Base-by-base conservation (phyloP, 805 yeast species). In the Ogataea saltuana region DNA sequence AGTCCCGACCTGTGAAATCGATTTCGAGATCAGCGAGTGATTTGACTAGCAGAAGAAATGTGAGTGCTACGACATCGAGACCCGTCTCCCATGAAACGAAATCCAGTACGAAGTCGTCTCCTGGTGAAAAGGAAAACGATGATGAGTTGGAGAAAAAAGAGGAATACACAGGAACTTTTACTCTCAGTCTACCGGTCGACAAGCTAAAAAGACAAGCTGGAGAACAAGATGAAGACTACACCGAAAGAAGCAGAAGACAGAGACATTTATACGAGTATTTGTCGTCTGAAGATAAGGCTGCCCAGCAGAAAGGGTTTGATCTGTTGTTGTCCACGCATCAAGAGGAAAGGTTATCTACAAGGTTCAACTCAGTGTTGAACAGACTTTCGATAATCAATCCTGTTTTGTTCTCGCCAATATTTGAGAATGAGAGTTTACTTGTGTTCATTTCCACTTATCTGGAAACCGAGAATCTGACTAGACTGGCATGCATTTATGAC, bases 401-500 rank as follows among this genome's bases (percentile, higher is more conserved):
- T 1, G 25, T 36, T 1, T n/a, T 60, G 4, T 56, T 63, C 30
- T 26, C 40, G 7, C 44, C 48, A 3, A 42, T 61, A 11, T 60
- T 61, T 35, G 46, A 48, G 2, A 38, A 49, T 30, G 46, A 39
- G 4, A 17, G 31, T 2, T 35, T 48, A 19, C 23, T 58, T 2
- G 33, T 38, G 3, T 43, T 34, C 19, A 33, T 60, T 11, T 27
- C 52, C 2, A 40, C 34, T 4, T 53, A 48, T 28, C 33, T 64
- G 18, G 51, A 61, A 12, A 41, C 58, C 8, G 64, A 62, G n/a
- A 61, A 64, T 40, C 42, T 58, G 9, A 25, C 64, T 4, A 47
- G 68, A 33, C 17, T 62, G 6, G 42, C 45, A 7, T 58, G 67
- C 33, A 29, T 48, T 27, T 46, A 51, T 30, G 34, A 45, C 31